Evolutionary conservation across 805 yeast species (phyloP), one percentile per base, ranked within the genome.

Genomic region (Candida odintsovae): DNA sequence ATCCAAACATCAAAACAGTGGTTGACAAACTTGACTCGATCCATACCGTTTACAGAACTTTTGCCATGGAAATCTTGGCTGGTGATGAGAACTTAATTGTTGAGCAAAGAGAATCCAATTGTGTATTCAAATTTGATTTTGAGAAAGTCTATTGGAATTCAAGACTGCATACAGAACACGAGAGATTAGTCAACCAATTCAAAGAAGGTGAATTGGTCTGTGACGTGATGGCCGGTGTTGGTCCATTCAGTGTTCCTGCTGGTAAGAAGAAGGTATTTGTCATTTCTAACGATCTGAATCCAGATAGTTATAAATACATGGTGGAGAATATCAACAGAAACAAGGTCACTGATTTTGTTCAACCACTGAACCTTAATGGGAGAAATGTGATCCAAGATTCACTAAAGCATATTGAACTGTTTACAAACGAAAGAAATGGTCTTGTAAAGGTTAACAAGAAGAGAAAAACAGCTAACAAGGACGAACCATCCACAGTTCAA

Each of bases 221-320:
- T 57, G 99, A 94, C 69, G 97, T 90, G 0, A 87, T 95, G 80
- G 98, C 97, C 1, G 99, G 99, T 41, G 98, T 94, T 2, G 99
- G 99, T 0, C 99, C 99, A 5, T 94, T 95, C 70, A 92, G 95
- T 2, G 80, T 94, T 1, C 99, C 99, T 0, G 96, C 97, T 0
- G 98, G 90, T 13, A 89, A 85, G 64, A 87, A 84, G 50, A 76
- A 77, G 15, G 85, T 82, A 11, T 63, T 90, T 44, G 95, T 88
- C 0, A 71, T 94, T 55, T 97, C 97, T 11, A 94, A 90, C 62
- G 99, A 94, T 64, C 71, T 94, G 62, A 94, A 94, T 59, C 98
- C 97, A 0, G 86, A 84, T 49, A 83, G 95, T 48, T 86, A 69
- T 65, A 78, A 79, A 53, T 84, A 86, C 58, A 73, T 94, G 68